These are phyloP conservation scores for Yueomyces sp. DNA, from an alignment of 805 yeast genomes.

Conservation along the genomic window DNA sequence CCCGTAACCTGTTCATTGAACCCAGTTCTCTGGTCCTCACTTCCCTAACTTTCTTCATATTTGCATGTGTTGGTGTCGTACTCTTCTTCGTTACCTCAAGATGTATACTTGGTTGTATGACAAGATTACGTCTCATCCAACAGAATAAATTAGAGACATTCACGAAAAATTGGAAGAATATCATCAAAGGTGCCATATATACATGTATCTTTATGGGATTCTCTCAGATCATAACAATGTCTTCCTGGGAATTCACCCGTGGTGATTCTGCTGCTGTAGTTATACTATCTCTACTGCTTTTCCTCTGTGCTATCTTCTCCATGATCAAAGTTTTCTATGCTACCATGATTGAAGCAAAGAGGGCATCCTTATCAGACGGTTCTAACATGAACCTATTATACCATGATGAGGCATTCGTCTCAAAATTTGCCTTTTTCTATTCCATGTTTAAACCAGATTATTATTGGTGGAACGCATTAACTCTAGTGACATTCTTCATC, in stretches of 20 bases:
- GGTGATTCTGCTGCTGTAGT: constrained; percentile 82
- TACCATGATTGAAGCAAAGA: constrained; percentile 48
- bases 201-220: constrained; percentile 76
- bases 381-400: constrained; percentile 82
- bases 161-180: constrained; percentile 40
- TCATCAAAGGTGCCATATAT: constrained; percentile 66
- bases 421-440: constrained; percentile 78
- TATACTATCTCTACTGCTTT: constrained; percentile 61
- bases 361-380: constrained; percentile 43
- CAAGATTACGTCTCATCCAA: constrained; percentile 36
- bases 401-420: constrained; percentile 58
- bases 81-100: constrained; percentile 46
- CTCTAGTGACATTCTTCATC: constrained; percentile 44
- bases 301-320: constrained; percentile 45
- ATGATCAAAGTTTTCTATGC: constrained; percentile 54
- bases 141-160: constrained; percentile 34
- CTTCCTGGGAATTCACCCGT: constrained; percentile 76
- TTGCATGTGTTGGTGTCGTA: constrained; percentile 66
- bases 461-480: constrained; percentile 71
- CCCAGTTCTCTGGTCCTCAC: constrained; percentile 73
- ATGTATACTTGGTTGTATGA: constrained; percentile 33
- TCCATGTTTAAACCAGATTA: constrained; percentile 73
- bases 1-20: constrained; percentile 63
- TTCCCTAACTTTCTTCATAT: constrained; percentile 72
- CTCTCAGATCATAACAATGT: constrained; percentile 62